Base-by-base conservation (phyloP, 75 land plant genomes). In the Adiantum capillusveneris region DNA sequence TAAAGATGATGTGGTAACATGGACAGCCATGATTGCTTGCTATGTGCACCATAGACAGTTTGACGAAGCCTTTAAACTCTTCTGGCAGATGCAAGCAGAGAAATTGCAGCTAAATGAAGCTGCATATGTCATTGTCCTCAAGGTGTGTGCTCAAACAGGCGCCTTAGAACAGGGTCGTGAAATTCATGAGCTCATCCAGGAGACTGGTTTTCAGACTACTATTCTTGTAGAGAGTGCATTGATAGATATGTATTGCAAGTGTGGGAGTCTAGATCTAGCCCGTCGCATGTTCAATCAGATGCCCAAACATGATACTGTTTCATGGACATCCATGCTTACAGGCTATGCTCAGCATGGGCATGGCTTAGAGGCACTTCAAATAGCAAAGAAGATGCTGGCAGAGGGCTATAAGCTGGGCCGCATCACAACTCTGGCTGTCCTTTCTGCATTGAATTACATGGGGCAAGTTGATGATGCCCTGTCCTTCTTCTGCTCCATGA, bases 1-100 rank as follows among this genome's bases (percentile, higher is more conserved):
- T 27, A 36, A 30, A 59, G 74, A 79, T 49, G 75, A 80, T 62
- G 46, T 68, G n/a, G 84, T 88, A 0, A 85, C 94, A 14, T 88
- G 94, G 94, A 88, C 75, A 58, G 76, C 85, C 14, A 82, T 88
- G 77, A 79, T 88, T 30, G 69, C 78, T 5, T 84, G 84, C 21
- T 81, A 76, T 64, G 71, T 68, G 59, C 75, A 81, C 64, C 81
- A 82, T 76, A 74, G 57, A 11, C 58, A 66, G 42, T 60, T 46
- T 63, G 43, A 62, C 19, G 71, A 73, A 49, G 92, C 85, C 18
- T 65, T 84, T 52, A 55, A 37, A n/a, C 61, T 84, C 75, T 87
- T 87, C 62, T 51, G 66, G 31, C 31, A 16, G 37, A 87, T 87
- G 92, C 60, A 70, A 44, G 52, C 66, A 11, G 54, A 27, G 44